Percentiles rank a stretch among this genome's conserved stretches.
These are phyloP conservation scores for Aureobasidium sp. DNA, from an alignment of 2,329 filamentous ascomycete species.

Conservation along the genomic window DNA sequence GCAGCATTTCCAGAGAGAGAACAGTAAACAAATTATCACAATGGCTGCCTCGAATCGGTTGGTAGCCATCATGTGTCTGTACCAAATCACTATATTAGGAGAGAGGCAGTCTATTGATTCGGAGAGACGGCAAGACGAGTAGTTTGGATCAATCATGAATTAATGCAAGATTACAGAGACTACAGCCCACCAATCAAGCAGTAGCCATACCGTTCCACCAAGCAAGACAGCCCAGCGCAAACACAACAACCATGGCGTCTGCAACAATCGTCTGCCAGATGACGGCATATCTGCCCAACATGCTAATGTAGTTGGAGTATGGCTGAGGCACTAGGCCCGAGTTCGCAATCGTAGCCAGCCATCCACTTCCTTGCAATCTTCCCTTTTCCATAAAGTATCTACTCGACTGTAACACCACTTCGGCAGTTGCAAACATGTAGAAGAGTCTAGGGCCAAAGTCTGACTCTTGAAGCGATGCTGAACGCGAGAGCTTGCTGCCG, in stretches of 20 bases:
- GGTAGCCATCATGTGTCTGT: too few species aligned
- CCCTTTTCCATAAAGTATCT: slow-evolving; percentile 64
- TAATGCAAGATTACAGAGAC: neutral
- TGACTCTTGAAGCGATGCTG: slow-evolving; percentile 28
- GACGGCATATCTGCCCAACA: slow-evolving; percentile 58
- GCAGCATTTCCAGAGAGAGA: too few species aligned
- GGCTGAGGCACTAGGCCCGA: slow-evolving; percentile 57
- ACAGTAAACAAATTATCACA: too few species aligned
- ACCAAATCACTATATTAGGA: too few species aligned
- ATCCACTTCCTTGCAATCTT: slow-evolving; percentile 50
- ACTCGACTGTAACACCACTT: slow-evolving; percentile 64
- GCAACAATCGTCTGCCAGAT: slow-evolving; percentile 65
- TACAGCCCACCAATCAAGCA: neutral
- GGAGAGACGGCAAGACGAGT: neutral
- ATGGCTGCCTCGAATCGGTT: too few species aligned
- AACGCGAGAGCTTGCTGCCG: slow-evolving; percentile 56
- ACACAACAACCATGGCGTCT: slow-evolving; percentile 70
- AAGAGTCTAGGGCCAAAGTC: slow-evolving; percentile 54
- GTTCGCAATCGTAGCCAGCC: slow-evolving; percentile 56
- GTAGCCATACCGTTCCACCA: slow-evolving; percentile 39
- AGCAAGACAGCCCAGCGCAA: slow-evolving; percentile 58
- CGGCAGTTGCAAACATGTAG: slow-evolving; percentile 72
- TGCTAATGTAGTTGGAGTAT: slow-evolving; percentile 54
- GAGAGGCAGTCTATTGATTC: too few species aligned
- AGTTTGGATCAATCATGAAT: neutral